Conservation (phyloP, 2,329 filamentous ascomycete species). For the Kalaharituber pfeilii region DNA sequence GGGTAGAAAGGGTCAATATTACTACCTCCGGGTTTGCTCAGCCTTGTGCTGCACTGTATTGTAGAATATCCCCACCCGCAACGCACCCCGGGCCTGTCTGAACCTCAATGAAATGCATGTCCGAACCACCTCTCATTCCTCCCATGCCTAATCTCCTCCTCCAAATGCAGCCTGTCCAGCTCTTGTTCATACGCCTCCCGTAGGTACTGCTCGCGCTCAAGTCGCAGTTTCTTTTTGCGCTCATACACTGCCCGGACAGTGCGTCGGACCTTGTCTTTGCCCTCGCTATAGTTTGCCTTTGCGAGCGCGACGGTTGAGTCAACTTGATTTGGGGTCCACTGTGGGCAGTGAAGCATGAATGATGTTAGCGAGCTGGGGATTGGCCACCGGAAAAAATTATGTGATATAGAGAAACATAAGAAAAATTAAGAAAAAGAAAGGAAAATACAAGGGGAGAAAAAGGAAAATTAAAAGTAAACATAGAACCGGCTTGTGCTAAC, state of each 20-base stretch:
- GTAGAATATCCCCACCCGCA: too few species aligned
- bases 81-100: too few species aligned
- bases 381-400: too few species aligned
- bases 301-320: conserved; percentile 70
- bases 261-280: conserved; percentile 55
- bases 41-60: too few species aligned
- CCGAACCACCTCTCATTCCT: conserved; percentile 42
- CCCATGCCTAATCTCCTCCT: conserved; percentile 34
- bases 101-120: conserved; percentile 53
- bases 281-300: conserved; percentile 70
- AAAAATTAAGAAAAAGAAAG: too few species aligned
- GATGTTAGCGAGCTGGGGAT: too few species aligned
- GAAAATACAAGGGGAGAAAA: too few species aligned
- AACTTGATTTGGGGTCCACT: conserved; percentile 81
- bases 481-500: background rate
- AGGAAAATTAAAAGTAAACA: too few species aligned
- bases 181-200: conserved; percentile 29
- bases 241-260: conserved; percentile 83
- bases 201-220: conserved; percentile 33
- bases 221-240: conserved; percentile 56
- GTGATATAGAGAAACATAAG: too few species aligned
- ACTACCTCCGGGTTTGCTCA: too few species aligned
- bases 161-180: conserved; percentile 23
- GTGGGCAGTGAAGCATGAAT: too few species aligned
- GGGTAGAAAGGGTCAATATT: too few species aligned